Percentiles rank a stretch among this genome's conserved stretches.
These are phyloP conservation scores for Alternaria sp. DNA, from an alignment of 2,329 filamentous ascomycete genomes.

Conservation along the genomic window DNA sequence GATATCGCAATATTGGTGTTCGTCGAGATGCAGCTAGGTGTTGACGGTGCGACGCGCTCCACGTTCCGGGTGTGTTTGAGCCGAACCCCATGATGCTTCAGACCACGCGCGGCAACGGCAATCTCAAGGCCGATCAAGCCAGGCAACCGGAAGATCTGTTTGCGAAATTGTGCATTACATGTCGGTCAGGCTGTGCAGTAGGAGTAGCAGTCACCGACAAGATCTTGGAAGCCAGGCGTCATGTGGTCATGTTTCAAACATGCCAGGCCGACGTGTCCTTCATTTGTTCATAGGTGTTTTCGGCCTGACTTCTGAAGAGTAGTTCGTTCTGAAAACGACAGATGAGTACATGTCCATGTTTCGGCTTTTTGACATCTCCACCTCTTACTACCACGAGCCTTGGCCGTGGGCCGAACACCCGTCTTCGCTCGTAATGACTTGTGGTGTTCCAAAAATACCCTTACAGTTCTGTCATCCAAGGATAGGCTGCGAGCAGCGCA, in stretches of 20 bases:
- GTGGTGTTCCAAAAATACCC: neutral
- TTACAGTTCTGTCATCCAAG: neutral
- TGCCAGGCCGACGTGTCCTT: slow-evolving; percentile 10
- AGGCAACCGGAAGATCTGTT: slow-evolving; percentile 25
- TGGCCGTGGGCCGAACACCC: neutral
- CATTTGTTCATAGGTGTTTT: slow-evolving; percentile 7
- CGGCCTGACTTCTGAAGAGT: neutral
- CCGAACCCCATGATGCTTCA: slow-evolving; percentile 26
- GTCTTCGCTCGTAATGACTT: neutral
- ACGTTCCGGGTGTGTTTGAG: slow-evolving; percentile 48
- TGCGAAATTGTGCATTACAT: slow-evolving; percentile 28
- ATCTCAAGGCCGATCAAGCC: slow-evolving; percentile 5
- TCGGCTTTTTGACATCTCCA: neutral
- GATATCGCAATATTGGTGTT: slow-evolving; percentile 15
- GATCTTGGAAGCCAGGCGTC: slow-evolving; percentile 8
- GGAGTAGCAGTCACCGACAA: neutral
- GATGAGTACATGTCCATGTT: slow-evolving; percentile 4
- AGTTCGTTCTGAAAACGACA: neutral
- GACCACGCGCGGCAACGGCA: slow-evolving; percentile 11
- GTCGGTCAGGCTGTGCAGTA: neutral
- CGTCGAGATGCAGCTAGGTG: slow-evolving; percentile 18
- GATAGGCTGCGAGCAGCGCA: neutral
- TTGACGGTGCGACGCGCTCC: slow-evolving; percentile 39
- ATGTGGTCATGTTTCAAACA: slow-evolving; percentile 17
- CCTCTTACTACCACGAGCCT: neutral